Evolutionary conservation across 768 basidiomycete species (phyloP).

Genomic region (Mycena metata): DNA sequence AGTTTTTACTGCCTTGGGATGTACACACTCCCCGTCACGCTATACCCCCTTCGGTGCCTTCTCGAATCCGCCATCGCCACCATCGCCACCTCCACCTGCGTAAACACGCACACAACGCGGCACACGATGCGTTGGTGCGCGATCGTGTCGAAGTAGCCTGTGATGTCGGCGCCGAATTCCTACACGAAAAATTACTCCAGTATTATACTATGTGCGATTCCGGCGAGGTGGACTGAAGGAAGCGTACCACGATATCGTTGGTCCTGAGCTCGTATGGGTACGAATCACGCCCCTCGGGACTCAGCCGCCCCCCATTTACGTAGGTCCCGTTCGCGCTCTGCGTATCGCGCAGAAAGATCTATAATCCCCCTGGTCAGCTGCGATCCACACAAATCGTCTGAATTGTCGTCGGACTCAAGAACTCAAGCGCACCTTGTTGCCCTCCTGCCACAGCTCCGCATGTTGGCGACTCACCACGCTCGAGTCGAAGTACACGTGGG

Average conservation of each 20-base stretch:
- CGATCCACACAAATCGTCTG: too few relatives aligned
- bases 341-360: constrained; percentile 79
- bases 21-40: constrained; percentile 19
- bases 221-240: too few relatives aligned
- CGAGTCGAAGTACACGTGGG: constrained; percentile 76
- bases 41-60: constrained; percentile 30
- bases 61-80: constrained; percentile 32
- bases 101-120: constrained; percentile 69
- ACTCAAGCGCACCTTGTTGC: constrained; percentile 66
- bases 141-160: constrained; percentile 71
- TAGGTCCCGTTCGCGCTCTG: constrained; percentile 79
- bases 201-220: too few relatives aligned
- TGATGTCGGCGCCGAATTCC: constrained; percentile 82
- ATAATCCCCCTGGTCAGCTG: too few relatives aligned
- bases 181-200: too few relatives aligned
- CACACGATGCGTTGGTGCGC: constrained; percentile 79
- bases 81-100: constrained; percentile 59
- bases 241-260: constrained; percentile 68
- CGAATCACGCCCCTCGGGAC: constrained; percentile 69
- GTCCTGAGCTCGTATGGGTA: constrained; percentile 74
- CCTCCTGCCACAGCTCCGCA: constrained; percentile 77
- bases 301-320: constrained; percentile 73
- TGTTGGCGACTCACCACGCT: constrained; percentile 75
- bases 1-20: constrained; percentile 14
- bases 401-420: too few relatives aligned